Evolutionary conservation across 2,329 filamentous ascomycete genomes (phyloP), one percentile per base, ranked within the genome.

Genomic region (Colletotrichum simmondsii): DNA sequence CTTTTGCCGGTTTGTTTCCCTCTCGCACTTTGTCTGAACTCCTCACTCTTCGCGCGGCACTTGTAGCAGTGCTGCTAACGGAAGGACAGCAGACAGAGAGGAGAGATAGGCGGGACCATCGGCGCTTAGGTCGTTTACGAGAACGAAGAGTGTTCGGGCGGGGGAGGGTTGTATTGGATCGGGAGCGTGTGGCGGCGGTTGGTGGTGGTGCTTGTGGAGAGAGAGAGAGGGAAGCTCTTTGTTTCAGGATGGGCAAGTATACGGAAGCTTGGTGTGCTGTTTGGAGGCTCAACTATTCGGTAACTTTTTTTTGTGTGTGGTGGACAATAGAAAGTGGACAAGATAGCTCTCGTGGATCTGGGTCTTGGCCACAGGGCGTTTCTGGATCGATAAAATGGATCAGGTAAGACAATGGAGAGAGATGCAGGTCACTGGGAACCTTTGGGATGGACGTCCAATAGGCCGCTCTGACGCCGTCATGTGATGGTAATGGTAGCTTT

Each of bases 401-500:
- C 58, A 57, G 65, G 52, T 37, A 69, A 69, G 60, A 52, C 32
- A 46, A 56, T 49, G 24, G 19, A 49, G 19, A 49, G 26, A 62
- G 22, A 61, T 49, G 42, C 42, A 57, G 58, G 69, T 63, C 58
- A 72, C 69, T 68, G 58, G 63, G 64, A 32, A 70, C 28, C 59
- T 69, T 11, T 30, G 37, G 37, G 37, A 42, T 35, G 32, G 32
- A 46, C 53, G 65, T 72, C 60, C 59, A 72, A 69, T 72, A 35
- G n/a, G 54, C 53, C 26, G 70, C 66, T 69, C 35, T 30, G 28
- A 65, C 56, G 35, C 24, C 66, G 70, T 72, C 70, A 72, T 72
- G 70, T 72, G 70, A 70, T 58, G 70, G 65, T 30, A 58, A 70
- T 58, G 70, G 65, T 30, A 58, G 59, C 28, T 59, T 14, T 58